phyloP scores from a whole-genome alignment of 108 stramenopile genomes.

The Cyclotella choctawhatcheeana region DNA sequence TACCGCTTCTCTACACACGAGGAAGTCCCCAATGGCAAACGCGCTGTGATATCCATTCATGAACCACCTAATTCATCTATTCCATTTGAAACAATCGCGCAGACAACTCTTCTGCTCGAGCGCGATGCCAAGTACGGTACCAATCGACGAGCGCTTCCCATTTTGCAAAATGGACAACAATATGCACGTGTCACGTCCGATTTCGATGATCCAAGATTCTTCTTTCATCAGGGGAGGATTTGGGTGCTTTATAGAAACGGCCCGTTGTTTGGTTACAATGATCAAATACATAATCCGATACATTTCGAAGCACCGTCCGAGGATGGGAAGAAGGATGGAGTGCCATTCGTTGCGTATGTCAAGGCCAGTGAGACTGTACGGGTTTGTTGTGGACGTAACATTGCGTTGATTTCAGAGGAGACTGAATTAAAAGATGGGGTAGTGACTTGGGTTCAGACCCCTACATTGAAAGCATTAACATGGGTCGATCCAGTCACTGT shows the following conservation, averaged over 20 bases:
- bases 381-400: slow-evolving; percentile 88
- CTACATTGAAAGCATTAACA: slow-evolving; percentile 5
- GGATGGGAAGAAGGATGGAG: too few species aligned
- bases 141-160: slow-evolving; percentile 20
- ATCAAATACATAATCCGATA: slow-evolving; percentile 78
- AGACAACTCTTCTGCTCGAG: slow-evolving; percentile 69
- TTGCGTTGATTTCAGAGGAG: slow-evolving; percentile 73
- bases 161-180: slow-evolving; percentile 7
- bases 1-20: slow-evolving; percentile 47
- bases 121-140: slow-evolving; percentile 73
- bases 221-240: slow-evolving; percentile 62
- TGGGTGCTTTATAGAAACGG: slow-evolving; percentile 87
- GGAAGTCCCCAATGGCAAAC: slow-evolving; percentile 61
- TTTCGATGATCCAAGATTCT: slow-evolving; percentile 86
- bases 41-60: slow-evolving; percentile 49
- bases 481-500: slow-evolving; percentile 91
- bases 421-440: slow-evolving; percentile 3
- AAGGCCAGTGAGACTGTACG: slow-evolving; percentile 78
- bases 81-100: slow-evolving; percentile 57
- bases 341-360: slow-evolving; percentile 52
- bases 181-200: slow-evolving; percentile 43
- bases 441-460: slow-evolving; percentile 18
- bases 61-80: not conserved
- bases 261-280: slow-evolving; percentile 81
- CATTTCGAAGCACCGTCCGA: slow-evolving; percentile 54